phyloP scores from a whole-genome alignment of 257 asterid species.

The Nicotiana attenuata region DNA sequence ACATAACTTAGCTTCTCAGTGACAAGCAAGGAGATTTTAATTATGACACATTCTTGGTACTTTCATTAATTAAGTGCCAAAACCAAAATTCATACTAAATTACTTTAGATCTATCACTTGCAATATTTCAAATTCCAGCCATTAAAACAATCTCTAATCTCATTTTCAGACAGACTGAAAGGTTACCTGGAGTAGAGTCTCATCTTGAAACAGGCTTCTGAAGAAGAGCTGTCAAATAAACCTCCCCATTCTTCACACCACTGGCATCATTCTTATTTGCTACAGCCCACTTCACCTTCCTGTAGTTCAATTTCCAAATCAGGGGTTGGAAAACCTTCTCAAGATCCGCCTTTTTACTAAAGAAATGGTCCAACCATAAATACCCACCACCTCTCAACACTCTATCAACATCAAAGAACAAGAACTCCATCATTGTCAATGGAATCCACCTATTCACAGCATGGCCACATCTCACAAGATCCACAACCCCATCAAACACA shows the following conservation, averaged over 20 bases:
- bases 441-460: constrained; percentile 97
- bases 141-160: neutral
- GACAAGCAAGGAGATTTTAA: neutral
- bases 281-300: constrained; percentile 96
- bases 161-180: neutral
- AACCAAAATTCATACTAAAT: neutral
- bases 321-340: constrained; percentile 68
- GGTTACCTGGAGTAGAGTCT: constrained; percentile 39
- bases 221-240: constrained; percentile 80
- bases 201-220: constrained; percentile 80
- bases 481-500: constrained; percentile 81
- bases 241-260: constrained; percentile 84
- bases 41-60: neutral
- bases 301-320: constrained; percentile 80
- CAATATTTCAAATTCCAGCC: neutral
- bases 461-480: constrained; percentile 89
- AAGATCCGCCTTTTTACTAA: constrained; percentile 76
- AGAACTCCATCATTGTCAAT: constrained; percentile 55
- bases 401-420: constrained; percentile 85
- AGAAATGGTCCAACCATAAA: constrained; percentile 75
- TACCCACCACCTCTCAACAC: constrained; percentile 91
- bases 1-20: neutral
- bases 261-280: constrained; percentile 60
- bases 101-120: neutral
- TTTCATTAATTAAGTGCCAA: neutral